These are phyloP conservation scores for Aspergillus cejpii DNA, from an alignment of 2,329 filamentous ascomycete genomes.

Conservation along the genomic window DNA sequence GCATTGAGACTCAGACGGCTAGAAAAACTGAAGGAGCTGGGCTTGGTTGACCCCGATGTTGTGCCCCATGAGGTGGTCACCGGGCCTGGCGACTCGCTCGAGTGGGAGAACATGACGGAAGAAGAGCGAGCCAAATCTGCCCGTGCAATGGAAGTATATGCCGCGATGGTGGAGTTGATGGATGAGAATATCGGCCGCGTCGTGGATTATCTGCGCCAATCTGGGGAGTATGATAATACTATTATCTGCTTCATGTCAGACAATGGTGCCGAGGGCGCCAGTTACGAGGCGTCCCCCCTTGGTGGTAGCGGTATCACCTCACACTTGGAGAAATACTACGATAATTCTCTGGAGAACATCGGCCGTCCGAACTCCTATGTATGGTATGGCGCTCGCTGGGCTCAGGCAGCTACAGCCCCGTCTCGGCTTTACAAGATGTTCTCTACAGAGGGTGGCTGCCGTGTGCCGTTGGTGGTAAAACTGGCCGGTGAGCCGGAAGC, in stretches of 20 bases:
- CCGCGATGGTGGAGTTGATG: slow-evolving; percentile 47
- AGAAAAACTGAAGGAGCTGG: slow-evolving; percentile 41
- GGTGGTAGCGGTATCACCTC: slow-evolving; percentile 50
- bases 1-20: slow-evolving; percentile 43
- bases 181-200: slow-evolving; percentile 45
- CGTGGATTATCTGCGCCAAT: slow-evolving; percentile 41
- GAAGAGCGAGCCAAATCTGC: slow-evolving; percentile 38
- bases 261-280: slow-evolving; percentile 48
- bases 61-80: slow-evolving; percentile 39
- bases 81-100: slow-evolving; percentile 21
- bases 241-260: slow-evolving; percentile 47
- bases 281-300: slow-evolving; percentile 54
- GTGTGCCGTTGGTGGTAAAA: slow-evolving; percentile 48
- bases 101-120: slow-evolving; percentile 37
- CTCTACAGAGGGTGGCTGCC: slow-evolving; percentile 47
- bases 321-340: slow-evolving; percentile 52
- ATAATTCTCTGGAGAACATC: slow-evolving; percentile 53
- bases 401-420: slow-evolving; percentile 49
- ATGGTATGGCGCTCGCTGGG: slow-evolving; percentile 56
- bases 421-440: slow-evolving; percentile 46
- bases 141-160: slow-evolving; percentile 47
- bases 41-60: slow-evolving; percentile 36
- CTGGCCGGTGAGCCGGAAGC: slow-evolving; percentile 29
- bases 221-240: slow-evolving; percentile 46
- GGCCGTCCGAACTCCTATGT: slow-evolving; percentile 53